phyloP scores from a whole-genome alignment of 169 alveolate genomes.

The Blepharisma undulans region DNA sequence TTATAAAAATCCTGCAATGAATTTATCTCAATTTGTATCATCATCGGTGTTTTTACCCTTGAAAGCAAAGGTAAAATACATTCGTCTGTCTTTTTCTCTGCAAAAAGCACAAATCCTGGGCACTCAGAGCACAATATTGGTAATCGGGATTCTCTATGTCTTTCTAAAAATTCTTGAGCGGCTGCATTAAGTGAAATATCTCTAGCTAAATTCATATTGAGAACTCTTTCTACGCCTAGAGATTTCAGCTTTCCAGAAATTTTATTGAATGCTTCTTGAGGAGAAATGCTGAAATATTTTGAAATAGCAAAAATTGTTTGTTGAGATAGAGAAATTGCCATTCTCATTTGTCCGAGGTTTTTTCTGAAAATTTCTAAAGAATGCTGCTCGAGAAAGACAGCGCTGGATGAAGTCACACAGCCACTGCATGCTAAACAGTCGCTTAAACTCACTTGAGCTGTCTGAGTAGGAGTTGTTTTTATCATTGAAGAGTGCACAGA shows the following conservation, averaged over 20 bases:
- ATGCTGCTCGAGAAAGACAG: constrained; percentile 69
- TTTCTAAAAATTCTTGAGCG: neutral
- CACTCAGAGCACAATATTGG: constrained; percentile 72
- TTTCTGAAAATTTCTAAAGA: constrained; percentile 50
- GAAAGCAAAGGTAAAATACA: constrained; percentile 66
- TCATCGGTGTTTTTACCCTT: constrained; percentile 66
- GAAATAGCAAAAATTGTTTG: constrained; percentile 61
- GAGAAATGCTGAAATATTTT: constrained; percentile 20
- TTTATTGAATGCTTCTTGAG: constrained; percentile 21
- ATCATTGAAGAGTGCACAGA: constrained; percentile 25
- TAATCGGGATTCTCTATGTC: constrained; percentile 1
- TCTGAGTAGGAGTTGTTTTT: constrained; percentile 31
- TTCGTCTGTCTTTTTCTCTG: constrained; percentile 74
- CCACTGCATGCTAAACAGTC: constrained; percentile 85
- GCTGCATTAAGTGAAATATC: constrained; percentile 7
- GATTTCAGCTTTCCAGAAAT: constrained; percentile 23
- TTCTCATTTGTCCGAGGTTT: constrained; percentile 24
- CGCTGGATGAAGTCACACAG: constrained; percentile 83
- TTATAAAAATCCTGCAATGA: constrained; percentile 34
- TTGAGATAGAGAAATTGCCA: constrained; percentile 67
- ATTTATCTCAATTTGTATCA: constrained; percentile 47
- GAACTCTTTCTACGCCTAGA: constrained; percentile 30
- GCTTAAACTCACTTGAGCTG: constrained; percentile 62
- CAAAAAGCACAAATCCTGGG: constrained; percentile 78
- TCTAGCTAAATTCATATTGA: constrained; percentile 38